Percentiles rank a stretch among this genome's conserved stretches.
These are phyloP conservation scores for Podosphaera aphanis DNA, from an alignment of 2,329 filamentous ascomycete species.

Conservation along the genomic window DNA sequence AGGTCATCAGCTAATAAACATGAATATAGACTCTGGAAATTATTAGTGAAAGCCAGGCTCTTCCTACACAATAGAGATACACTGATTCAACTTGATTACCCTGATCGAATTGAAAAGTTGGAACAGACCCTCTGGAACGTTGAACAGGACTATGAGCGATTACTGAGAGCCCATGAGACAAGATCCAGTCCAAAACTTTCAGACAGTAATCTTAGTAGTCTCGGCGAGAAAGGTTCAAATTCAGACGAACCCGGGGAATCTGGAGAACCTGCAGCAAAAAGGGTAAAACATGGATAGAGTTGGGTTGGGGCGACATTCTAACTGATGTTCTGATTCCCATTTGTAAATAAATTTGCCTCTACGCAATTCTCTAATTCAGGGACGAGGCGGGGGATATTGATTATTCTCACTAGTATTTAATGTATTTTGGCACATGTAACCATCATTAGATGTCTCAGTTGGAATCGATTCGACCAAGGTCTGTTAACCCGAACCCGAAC, in stretches of 20 bases:
- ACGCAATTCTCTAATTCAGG: not conserved
- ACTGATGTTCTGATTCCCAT: not conserved
- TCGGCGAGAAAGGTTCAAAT: conserved; percentile 9
- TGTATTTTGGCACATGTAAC: too few species aligned
- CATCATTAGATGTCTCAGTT: too few species aligned
- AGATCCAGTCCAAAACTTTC: conserved; percentile 3
- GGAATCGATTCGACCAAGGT: too few species aligned
- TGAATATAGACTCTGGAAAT: conserved; percentile 45
- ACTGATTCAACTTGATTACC: conserved; percentile 42
- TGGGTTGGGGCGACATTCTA: not conserved
- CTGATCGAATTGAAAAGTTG: conserved; percentile 48
- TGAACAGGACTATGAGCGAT: conserved; percentile 46
- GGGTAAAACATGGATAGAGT: conserved; percentile 4
- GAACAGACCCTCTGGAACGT: conserved; percentile 45
- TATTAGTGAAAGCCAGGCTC: conserved; percentile 55
- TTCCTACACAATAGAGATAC: conserved; percentile 52
- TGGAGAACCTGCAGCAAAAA: conserved; percentile 10
- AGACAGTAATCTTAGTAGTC: conserved; percentile 1
- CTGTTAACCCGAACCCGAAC: too few species aligned
- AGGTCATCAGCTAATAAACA: conserved; percentile 31
- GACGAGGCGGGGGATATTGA: not conserved
- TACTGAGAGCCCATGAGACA: conserved; percentile 21
- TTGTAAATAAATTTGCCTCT: not conserved
- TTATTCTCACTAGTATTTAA: too few species aligned
- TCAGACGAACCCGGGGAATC: conserved; percentile 6